Evolutionary conservation across 805 yeast species (phyloP).

Genomic region (Pichia rugopelliculosa): DNA sequence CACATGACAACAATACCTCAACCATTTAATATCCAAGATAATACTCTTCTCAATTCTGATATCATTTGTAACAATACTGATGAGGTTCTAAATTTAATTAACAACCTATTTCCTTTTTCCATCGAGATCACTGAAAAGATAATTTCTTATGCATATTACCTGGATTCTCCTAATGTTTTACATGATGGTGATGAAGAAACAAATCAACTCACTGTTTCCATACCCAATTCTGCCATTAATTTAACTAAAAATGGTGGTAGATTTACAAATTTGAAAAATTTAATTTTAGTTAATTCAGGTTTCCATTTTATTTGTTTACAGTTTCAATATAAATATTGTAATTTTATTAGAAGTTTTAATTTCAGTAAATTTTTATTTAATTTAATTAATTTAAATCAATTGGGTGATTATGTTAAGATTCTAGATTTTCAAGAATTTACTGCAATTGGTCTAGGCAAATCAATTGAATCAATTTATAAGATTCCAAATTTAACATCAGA

Average conservation of each 20-base stretch:
- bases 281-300: constrained; percentile 43
- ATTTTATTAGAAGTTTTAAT: constrained; percentile 72
- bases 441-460: constrained; percentile 81
- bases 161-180: constrained; percentile 17
- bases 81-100: background rate
- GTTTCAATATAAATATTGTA: constrained; percentile 57
- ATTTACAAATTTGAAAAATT: constrained; percentile 21
- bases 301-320: constrained; percentile 52
- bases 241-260: constrained; percentile 20
- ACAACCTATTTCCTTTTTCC: constrained; percentile 23
- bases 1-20: background rate
- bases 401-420: constrained; percentile 60
- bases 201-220: background rate
- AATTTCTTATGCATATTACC: constrained; percentile 24
- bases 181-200: background rate
- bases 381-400: constrained; percentile 35
- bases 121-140: constrained; percentile 28
- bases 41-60: background rate
- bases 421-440: constrained; percentile 87
- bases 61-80: background rate
- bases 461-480: constrained; percentile 83
- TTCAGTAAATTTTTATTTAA: constrained; percentile 65
- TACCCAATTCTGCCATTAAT: constrained; percentile 14
- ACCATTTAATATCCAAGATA: background rate
- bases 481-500: constrained; percentile 81